A percentile compares a stretch with the other conserved stretches of the same genome.
These are phyloP conservation scores for Termitomyces sp. DNA, from an alignment of 768 basidiomycete species.

Conservation along the genomic window DNA sequence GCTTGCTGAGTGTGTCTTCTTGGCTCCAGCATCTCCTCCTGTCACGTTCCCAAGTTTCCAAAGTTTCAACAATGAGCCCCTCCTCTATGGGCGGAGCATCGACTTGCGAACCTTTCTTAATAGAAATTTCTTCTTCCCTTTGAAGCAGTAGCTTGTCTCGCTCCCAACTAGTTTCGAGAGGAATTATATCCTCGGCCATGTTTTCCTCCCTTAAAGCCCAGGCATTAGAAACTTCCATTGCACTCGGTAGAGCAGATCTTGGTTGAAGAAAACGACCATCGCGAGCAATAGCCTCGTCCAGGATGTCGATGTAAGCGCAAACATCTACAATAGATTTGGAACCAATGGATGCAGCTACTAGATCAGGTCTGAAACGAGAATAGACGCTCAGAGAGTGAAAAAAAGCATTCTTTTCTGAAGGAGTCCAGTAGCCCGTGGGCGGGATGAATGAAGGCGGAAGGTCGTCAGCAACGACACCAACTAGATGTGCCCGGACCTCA, in stretches of 20 bases:
- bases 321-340: conserved; percentile 68
- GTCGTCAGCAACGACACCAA: conserved; percentile 22
- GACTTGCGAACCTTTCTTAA: conserved; percentile 3
- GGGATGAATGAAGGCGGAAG: conserved; percentile 28
- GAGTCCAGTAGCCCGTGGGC: conserved; percentile 52
- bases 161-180: conserved; percentile 24
- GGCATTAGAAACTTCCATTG: conserved; percentile 43
- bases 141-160: conserved; percentile 12
- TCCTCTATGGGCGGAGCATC: conserved; percentile 1
- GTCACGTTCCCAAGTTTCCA: conserved; percentile 15
- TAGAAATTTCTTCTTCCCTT: conserved; percentile 14
- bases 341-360: conserved; percentile 62
- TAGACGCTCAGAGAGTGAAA: conserved; percentile 63
- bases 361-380: conserved; percentile 71
- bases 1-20: conserved; percentile 17
- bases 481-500: conserved; percentile 29
- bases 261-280: conserved; percentile 2
- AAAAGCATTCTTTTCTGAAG: conserved; percentile 61
- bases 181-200: conserved; percentile 25
- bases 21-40: conserved; percentile 17
- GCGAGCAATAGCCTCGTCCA: conserved; percentile 33
- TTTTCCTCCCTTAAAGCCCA: conserved; percentile 47
- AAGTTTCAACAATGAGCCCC: conserved; percentile 5
- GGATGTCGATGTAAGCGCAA: conserved; percentile 53
- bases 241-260: conserved; percentile 25